phyloP scores from a whole-genome alignment of 2,329 filamentous ascomycete genomes.

The Claviceps sp. region DNA sequence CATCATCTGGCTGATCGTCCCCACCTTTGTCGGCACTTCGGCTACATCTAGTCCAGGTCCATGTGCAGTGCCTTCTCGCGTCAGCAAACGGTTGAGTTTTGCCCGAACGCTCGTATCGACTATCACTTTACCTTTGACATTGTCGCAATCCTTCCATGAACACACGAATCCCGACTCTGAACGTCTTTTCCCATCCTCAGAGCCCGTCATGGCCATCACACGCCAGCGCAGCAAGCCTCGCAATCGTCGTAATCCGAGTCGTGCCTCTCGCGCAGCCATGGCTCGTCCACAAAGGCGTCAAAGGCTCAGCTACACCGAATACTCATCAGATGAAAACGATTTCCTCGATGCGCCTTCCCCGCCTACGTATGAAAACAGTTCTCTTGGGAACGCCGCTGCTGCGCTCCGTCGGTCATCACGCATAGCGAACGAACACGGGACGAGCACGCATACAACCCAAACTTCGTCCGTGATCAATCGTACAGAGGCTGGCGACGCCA shows the following conservation, averaged over 20 bases:
- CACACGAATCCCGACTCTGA: too few species aligned
- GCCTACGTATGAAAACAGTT: background rate
- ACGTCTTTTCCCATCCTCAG: background rate
- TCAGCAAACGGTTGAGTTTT: background rate
- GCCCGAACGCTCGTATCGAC: background rate
- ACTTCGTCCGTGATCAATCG: background rate
- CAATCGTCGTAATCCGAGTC: constrained; percentile 13
- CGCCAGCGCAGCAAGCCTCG: background rate
- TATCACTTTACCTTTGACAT: background rate
- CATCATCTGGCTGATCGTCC: background rate
- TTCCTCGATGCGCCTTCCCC: background rate
- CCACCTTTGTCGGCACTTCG: background rate
- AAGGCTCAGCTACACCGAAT: constrained; percentile 5
- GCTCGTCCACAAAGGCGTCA: constrained; percentile 3
- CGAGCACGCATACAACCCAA: background rate
- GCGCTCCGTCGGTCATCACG: constrained; percentile 1
- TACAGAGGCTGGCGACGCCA: too few species aligned
- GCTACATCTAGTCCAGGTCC: background rate
- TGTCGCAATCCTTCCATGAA: too few species aligned
- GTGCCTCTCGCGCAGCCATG: constrained; percentile 7
- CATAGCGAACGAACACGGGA: background rate
- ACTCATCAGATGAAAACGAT: constrained; percentile 1
- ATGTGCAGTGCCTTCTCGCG: background rate
- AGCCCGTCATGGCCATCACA: constrained; percentile 15
- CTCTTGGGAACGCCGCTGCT: background rate